Conservation (phyloP, 2,329 filamentous ascomycete genomes). For the Cercospora sp. region DNA sequence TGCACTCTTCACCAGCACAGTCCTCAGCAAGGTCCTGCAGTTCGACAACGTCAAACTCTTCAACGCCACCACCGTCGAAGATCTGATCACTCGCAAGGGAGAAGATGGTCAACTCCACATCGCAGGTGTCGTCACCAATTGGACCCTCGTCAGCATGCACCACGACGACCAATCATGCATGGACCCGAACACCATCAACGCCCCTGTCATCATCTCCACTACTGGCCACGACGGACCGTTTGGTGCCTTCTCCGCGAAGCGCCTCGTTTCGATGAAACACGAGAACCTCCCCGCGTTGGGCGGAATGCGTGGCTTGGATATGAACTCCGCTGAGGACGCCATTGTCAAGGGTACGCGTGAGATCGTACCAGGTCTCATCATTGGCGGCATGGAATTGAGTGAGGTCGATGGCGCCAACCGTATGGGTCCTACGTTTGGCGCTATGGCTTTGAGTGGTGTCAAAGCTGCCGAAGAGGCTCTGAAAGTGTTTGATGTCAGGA, state of each 20-base stretch:
- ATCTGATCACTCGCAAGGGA: slow-evolving; percentile 76
- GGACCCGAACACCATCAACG: slow-evolving; percentile 97
- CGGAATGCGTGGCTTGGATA: slow-evolving; percentile 90
- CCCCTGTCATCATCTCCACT: slow-evolving; percentile 81
- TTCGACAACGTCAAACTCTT: slow-evolving; percentile 95
- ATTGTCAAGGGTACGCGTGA: slow-evolving; percentile 91
- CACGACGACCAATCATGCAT: slow-evolving; percentile 73
- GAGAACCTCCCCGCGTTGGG: slow-evolving; percentile 77
- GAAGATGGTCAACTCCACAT: slow-evolving; percentile 63
- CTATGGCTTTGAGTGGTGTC: slow-evolving; percentile 83
- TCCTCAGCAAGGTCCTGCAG: slow-evolving; percentile 76
- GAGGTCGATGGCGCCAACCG: slow-evolving; percentile 73
- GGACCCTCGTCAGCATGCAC: slow-evolving; percentile 76
- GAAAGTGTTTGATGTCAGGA: slow-evolving; percentile 72
- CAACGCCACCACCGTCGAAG: slow-evolving; percentile 90
- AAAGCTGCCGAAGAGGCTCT: slow-evolving; percentile 89
- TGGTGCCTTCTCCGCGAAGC: slow-evolving; percentile 87
- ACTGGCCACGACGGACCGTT: slow-evolving; percentile 89
- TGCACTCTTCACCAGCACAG: slow-evolving; percentile 84
- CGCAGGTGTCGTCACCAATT: slow-evolving; percentile 91
- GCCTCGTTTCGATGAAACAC: slow-evolving; percentile 74
- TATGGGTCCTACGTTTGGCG: slow-evolving; percentile 87
- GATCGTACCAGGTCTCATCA: slow-evolving; percentile 81
- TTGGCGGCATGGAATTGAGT: slow-evolving; percentile 92
- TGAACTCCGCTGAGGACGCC: slow-evolving; percentile 87